These are phyloP conservation scores for Microbotryum saponariae DNA, from an alignment of 1,284 basidiomycete genomes.

Conservation along the genomic window DNA sequence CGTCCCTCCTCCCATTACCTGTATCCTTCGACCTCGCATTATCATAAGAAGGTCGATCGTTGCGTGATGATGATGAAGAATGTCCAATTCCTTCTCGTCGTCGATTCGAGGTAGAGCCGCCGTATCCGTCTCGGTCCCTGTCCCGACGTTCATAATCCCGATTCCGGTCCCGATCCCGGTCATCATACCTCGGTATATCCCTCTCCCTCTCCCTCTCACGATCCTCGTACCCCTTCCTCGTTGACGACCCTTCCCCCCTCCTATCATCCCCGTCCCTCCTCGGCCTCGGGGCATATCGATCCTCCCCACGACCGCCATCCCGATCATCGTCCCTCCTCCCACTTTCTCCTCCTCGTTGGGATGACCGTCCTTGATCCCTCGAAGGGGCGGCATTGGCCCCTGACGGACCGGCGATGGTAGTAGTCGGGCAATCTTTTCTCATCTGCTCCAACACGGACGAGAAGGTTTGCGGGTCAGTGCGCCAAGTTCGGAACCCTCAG, in stretches of 20 bases:
- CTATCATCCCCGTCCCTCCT: conserved; percentile 8
- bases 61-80: too few relatives aligned
- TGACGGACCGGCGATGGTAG: conserved; percentile 9
- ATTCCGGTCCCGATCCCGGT: conserved; percentile 4
- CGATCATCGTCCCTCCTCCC: conserved; percentile 4
- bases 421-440: conserved; percentile 38
- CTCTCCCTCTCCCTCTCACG: conserved; percentile 13
- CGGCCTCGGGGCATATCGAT: conserved; percentile 3
- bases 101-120: too few relatives aligned
- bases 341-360: background rate
- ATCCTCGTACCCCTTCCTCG: background rate
- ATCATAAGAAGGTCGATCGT: background rate
- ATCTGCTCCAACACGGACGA: conserved; percentile 26
- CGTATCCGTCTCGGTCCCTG: background rate
- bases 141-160: background rate
- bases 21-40: background rate
- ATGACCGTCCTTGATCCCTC: conserved; percentile 1
- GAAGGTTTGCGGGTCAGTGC: too few relatives aligned
- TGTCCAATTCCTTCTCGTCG: too few relatives aligned
- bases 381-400: conserved; percentile 22
- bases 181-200: conserved; percentile 3
- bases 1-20: background rate
- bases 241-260: conserved; percentile 1
- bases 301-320: conserved; percentile 4
- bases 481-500: background rate